Evolutionary conservation across 192 early-diverging fungal genomes (phyloP), one percentile per base, ranked within the genome.

Genomic region (Entomortierella lignicola): DNA sequence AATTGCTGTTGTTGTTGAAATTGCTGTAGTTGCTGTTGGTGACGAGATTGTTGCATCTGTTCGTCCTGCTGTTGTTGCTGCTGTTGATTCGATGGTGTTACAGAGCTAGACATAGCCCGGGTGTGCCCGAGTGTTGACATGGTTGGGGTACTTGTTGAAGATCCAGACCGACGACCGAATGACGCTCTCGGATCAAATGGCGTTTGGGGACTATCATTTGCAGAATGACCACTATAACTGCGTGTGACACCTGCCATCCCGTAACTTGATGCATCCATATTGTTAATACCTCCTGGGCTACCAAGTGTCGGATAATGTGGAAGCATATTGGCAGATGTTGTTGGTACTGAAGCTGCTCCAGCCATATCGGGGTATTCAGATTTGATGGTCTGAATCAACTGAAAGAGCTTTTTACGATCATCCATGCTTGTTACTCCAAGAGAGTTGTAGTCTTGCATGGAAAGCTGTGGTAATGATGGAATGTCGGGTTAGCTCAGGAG

Each of bases 381-480:
- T 34, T 82, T 82, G 66, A 82, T 82, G 26, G 48, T 60, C 60
- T 82, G 81, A 41, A 75, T 71, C 63, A 85, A 59, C 48, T 85
- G 85, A 67, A 89, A 89, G 41, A 89, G 68, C 27, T 81, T 83
- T 39, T 82, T 84, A 60, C 92, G 74, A 53, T 90, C 89, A 51
- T 87, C 82, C 75, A 87, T 87, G 32, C 86, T 84, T 18, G 82
- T 88, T 4, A 90, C 87, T 29, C 89, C 89, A 42, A 90, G 48
- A 27, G 72, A 69, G 29, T 77, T 82, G 60, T 89, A 90, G 58
- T 90, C 92, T 58, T 93, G 92, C 92, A 95, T 94, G 25, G 91
- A 93, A 51, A 95, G 81, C 85, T 92, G 71, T 66, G 75, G 55
- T 43, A 27, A 44, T 47, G 27, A 17, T 17, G 7, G 0, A 50